Evolutionary conservation across 2,329 filamentous ascomycete species (phyloP), one percentile per base, ranked within the genome.

Genomic region (Ciborinia camelliae): DNA sequence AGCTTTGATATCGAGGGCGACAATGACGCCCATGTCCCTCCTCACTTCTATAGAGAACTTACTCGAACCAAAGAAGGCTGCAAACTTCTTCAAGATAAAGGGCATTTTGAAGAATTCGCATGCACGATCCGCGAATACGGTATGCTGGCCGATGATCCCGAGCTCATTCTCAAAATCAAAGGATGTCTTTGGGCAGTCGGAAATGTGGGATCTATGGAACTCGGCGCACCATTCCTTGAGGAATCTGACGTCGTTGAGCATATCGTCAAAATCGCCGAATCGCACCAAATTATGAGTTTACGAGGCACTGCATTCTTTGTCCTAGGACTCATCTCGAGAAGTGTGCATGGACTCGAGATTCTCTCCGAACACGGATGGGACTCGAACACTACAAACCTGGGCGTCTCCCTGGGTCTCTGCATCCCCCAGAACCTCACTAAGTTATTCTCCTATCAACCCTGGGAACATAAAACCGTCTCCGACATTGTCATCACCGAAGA

Each of bases 251-350:
- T 98, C 45, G 92, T 98, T 23, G 86, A 89, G 73, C 86, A 89
- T 68, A 94, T 99, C 68, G 87, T 98, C 54, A 83, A 87, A 68
- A 97, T 99, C 74, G 95, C 95, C 0, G 91, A 97, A 75, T 81
- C 82, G 35, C 93, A 95, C 50, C 88, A 93, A 70, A 90, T 99
- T 58, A 89, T 99, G 86, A 96, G 92, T 65, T 82, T 99, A 72
- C 86, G 96, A 52, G 95, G 96, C 45, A 99, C 96, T 0, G 95
- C 95, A 1, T 98, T 98, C 77, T 99, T 97, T 73, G 95, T 97
- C 0, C 80, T 99, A 0, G 95, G 95, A 0, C 80, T 99, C 65
- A 94, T 99, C 63, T 97, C 93, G 1, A 85, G 95, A 62, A 98
- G 94, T 60, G 83, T 92, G 10, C 94, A 97, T 73, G 95, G 95